These are phyloP conservation scores for Secale cereale DNA, from an alignment of 176 grass and related monocot species.

Conservation along the genomic window DNA sequence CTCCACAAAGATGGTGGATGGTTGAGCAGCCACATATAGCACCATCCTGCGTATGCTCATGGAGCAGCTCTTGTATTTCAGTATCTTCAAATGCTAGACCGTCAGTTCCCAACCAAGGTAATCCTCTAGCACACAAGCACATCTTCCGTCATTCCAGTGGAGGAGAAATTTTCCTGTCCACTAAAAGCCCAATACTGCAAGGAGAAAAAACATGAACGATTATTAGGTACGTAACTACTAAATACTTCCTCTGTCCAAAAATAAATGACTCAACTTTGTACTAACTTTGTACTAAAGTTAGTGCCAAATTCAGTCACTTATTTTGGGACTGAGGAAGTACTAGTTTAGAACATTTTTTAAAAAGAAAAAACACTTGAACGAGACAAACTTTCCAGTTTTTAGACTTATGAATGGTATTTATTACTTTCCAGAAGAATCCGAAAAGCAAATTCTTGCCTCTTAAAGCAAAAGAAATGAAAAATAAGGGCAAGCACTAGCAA, in stretches of 20 bases:
- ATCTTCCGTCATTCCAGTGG: conserved; percentile 85
- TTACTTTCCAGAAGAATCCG: background rate
- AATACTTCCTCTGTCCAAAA: no score
- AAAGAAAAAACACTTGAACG: background rate
- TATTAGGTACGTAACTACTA: background rate
- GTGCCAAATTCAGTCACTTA: no score
- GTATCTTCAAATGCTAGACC: conserved; percentile 46
- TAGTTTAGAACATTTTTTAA: background rate
- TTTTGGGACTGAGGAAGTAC: no score
- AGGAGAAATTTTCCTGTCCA: conserved; percentile 35
- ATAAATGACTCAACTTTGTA: no score
- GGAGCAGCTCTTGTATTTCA: conserved; percentile 17
- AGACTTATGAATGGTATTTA: background rate
- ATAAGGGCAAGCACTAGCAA: background rate
- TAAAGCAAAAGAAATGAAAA: background rate
- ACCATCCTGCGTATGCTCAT: conserved; percentile 28
- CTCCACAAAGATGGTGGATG: conserved; percentile 43
- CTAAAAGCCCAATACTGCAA: conserved; percentile 15
- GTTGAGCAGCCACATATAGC: conserved; percentile 27
- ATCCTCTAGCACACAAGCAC: conserved; percentile 56
- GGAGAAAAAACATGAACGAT: conserved; percentile 3
- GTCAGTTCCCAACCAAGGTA: conserved; percentile 26
- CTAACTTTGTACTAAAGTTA: no score
- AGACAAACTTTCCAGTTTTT: background rate
- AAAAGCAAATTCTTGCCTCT: background rate